Base-by-base conservation (phyloP, 129 eudicot species). In the Flaveria robusta region DNA sequence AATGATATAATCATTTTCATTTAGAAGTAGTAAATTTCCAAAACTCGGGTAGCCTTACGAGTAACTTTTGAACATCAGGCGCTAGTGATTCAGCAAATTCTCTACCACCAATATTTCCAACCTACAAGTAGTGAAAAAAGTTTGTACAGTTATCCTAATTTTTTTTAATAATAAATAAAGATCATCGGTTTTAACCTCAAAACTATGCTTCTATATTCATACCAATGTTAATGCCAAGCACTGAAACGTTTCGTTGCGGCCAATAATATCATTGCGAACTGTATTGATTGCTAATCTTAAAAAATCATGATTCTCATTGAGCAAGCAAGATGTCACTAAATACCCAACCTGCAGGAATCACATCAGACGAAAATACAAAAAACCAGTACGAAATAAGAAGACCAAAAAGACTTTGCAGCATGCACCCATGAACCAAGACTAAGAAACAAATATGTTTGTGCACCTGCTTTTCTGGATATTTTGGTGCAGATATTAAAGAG, bases 381-480 rank as follows among this genome's bases (percentile, higher is more conserved):
- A 5, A 34, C 7, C 12, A 60, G 65, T 71, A 55, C 22, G 26
- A 43, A 51, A 50, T 0, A 47, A 27, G 26, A n/a, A 68, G 58
- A 58, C 29, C 62, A 58, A 56, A 18, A 68, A 15, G 15, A 43
- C 62, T 68, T 56, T 42, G 15, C 52, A 15, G 71, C 60, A 75
- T 31, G 54, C 47, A 67, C 43, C 26, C 20, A 27, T 24, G 37
- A 68, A 58, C 70, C 63, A 58, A 47, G 20, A 62, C 26, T 49
- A 49, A 79, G 66, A 37, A 59, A 64, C 23, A 55, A 16, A 50
- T 63, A 37, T 63, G 47, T 71, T 23, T n/a, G 37, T 45, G 58
- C 85, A 94, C 97, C 97, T 91, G 99, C 83, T 94, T 94, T 85
- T 94, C 99, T 65, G 99, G 96, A 85, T 94, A 94, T 86, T 94